Percentiles rank a stretch among this genome's conserved stretches.
Conservation (phyloP, 805 yeast species). For the Cyberlindnera suaveolens region DNA sequence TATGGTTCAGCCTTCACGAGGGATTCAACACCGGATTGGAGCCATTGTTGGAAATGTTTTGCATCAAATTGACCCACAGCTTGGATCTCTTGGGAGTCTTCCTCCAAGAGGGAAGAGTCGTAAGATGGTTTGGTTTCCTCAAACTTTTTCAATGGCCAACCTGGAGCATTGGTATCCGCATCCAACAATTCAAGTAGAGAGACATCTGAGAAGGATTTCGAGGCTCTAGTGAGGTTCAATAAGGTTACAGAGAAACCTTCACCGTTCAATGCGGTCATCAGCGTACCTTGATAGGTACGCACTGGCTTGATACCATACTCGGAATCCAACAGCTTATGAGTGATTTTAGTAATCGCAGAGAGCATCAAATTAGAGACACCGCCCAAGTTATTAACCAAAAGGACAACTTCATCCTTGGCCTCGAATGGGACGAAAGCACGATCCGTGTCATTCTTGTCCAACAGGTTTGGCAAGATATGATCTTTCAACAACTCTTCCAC, state of each 20-base stretch:
- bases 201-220: conserved; percentile 21
- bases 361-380: conserved; percentile 82
- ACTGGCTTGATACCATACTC: conserved; percentile 54
- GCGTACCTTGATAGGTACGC: conserved; percentile 67
- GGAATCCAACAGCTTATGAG: conserved; percentile 44
- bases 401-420: conserved; percentile 57
- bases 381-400: conserved; percentile 81
- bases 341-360: conserved; percentile 61
- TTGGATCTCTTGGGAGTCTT: conserved; percentile 26
- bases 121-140: conserved; percentile 25
- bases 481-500: conserved; percentile 52
- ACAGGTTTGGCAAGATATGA: conserved; percentile 54
- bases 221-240: conserved; percentile 57
- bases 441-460: conserved; percentile 62
- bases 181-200: conserved; percentile 54
- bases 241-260: conserved; percentile 88
- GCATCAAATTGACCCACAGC: conserved; percentile 32
- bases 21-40: conserved; percentile 44
- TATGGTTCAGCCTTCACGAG: conserved; percentile 68
- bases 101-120: conserved; percentile 24
- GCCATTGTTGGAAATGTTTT: conserved; percentile 27
- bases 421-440: conserved; percentile 73
- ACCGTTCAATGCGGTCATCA: conserved; percentile 85
- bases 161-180: conserved; percentile 71
- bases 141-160: conserved; percentile 48